phyloP scores from a whole-genome alignment of 1,284 basidiomycete genomes.

The Irpex sp. region DNA sequence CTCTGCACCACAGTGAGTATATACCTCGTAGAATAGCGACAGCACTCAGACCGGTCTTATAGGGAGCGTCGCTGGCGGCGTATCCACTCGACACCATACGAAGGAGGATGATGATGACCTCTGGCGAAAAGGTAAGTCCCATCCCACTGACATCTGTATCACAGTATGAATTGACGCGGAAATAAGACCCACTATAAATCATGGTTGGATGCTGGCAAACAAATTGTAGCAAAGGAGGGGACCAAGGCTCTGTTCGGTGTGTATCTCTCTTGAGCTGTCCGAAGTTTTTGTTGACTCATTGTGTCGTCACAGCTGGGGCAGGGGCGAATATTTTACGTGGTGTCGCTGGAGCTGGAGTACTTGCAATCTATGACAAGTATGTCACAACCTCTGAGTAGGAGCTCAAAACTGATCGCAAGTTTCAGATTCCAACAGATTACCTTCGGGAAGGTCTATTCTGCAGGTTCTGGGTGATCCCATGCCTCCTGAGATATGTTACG shows the following conservation, averaged over 20 bases:
- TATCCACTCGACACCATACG: conserved; percentile 70
- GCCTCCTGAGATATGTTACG: too few species aligned
- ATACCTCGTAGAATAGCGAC: conserved; percentile 11
- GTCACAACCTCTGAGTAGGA: conserved; percentile 18
- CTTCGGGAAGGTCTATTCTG: conserved; percentile 38
- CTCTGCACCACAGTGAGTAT: conserved; percentile 43
- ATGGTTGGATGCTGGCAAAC: conserved; percentile 60
- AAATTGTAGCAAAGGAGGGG: conserved; percentile 60
- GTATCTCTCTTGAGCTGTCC: not conserved
- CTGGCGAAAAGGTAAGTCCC: conserved; percentile 44
- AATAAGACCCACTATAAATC: conserved; percentile 34
- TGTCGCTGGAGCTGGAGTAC: conserved; percentile 70
- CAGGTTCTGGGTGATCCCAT: conserved; percentile 30
- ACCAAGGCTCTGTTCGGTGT: conserved; percentile 52
- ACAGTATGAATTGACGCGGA: not conserved
- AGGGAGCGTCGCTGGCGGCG: conserved; percentile 56
- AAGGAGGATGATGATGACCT: conserved; percentile 73
- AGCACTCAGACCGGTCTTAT: not conserved
- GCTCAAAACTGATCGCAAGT: conserved; percentile 13
- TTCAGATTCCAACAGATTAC: conserved; percentile 37
- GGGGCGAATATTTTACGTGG: conserved; percentile 62
- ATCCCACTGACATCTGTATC: not conserved
- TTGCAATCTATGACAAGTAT: conserved; percentile 69
- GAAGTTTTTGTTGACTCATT: not conserved
- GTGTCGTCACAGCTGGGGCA: conserved; percentile 36